Conservation (phyloP, 2,329 filamentous ascomycete species). For the Colletotrichum tropicale region DNA sequence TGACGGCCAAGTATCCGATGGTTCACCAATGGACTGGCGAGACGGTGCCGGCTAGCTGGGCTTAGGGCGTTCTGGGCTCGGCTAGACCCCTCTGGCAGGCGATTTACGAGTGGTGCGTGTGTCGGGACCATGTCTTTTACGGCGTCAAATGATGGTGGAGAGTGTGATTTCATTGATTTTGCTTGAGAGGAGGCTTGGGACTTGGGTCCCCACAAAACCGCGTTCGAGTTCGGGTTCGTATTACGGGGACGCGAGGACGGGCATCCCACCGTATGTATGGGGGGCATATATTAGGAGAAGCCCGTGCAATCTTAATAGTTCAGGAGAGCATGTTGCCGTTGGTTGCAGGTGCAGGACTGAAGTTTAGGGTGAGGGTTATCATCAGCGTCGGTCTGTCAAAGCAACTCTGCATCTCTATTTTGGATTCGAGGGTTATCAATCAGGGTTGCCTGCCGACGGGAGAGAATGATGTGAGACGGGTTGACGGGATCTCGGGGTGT, state of each 20-base stretch:
- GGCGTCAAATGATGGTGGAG: background rate
- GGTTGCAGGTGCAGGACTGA: background rate
- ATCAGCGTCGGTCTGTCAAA: background rate
- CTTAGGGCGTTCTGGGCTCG: background rate
- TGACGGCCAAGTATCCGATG: background rate
- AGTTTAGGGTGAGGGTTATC: background rate
- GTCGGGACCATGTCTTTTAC: background rate
- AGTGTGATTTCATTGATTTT: background rate
- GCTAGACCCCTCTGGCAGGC: background rate
- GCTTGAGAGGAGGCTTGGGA: background rate
- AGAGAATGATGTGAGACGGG: background rate
- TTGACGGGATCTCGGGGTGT: background rate
- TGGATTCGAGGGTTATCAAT: background rate
- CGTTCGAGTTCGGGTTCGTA: conserved; percentile 11
- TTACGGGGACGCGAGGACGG: background rate
- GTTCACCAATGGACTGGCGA: background rate
- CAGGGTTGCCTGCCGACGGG: background rate
- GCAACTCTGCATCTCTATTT: background rate
- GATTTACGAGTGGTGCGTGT: background rate
- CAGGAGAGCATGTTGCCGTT: background rate
- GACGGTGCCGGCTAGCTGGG: background rate
- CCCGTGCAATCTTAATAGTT: background rate
- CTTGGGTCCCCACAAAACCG: background rate
- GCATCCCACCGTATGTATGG: background rate
- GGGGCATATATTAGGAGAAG: background rate